Conservation (phyloP, 176 grass and related monocot species). For the Oryza punctata region DNA sequence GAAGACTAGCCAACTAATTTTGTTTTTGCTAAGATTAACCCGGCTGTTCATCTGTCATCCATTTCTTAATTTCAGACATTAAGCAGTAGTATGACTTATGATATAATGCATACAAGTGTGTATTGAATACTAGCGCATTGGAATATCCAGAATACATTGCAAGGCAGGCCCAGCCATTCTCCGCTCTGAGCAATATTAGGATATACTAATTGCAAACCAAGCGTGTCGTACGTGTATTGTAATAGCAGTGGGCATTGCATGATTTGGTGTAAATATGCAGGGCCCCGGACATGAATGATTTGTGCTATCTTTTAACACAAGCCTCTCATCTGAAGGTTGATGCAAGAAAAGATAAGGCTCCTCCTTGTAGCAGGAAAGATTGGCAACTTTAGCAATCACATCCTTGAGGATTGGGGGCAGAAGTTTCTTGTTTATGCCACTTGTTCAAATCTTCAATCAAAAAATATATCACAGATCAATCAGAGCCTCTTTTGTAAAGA, state of each 20-base stretch:
- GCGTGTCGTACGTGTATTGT: not conserved
- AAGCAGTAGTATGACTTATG: conserved; percentile 4
- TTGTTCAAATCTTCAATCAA: conserved; percentile 29
- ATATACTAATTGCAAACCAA: conserved; percentile 29
- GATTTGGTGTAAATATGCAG: conserved; percentile 33
- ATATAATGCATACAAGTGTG: conserved; percentile 7
- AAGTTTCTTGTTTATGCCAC: not conserved
- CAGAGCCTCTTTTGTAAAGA: not conserved
- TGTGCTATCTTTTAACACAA: conserved; percentile 20
- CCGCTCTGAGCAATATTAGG: not conserved
- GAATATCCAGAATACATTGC: not conserved
- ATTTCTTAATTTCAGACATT: conserved; percentile 19
- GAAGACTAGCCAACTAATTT: conserved; percentile 15
- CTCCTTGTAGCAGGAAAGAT: conserved; percentile 1
- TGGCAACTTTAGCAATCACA: not conserved
- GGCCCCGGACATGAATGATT: conserved; percentile 31
- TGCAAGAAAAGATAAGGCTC: conserved; percentile 32
- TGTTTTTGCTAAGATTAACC: conserved; percentile 30
- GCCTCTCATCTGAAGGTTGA: conserved; percentile 10
- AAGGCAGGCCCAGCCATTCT: conserved; percentile 14
- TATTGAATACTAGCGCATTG: conserved; percentile 9
- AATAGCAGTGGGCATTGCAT: conserved; percentile 1
- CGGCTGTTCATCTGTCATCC: conserved; percentile 30
- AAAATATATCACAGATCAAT: not conserved
- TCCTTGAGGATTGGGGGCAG: not conserved